Percentiles rank a stretch among this genome's conserved stretches.
Conservation (phyloP, 2,329 filamentous ascomycete species). For the Kalaharituber pfeilii region DNA sequence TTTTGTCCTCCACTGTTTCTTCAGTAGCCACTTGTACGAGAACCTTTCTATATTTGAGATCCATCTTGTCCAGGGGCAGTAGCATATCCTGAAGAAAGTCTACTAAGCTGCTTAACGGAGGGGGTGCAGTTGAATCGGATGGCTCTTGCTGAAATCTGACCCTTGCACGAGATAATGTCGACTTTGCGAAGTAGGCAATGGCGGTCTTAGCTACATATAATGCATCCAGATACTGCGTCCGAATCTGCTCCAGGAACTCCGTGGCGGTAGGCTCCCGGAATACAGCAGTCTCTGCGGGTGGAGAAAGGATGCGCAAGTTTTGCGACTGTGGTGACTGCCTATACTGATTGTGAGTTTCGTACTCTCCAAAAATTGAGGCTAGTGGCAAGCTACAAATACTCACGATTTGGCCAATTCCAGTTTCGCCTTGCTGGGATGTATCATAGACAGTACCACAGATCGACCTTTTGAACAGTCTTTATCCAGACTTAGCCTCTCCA, state of each 20-base stretch:
- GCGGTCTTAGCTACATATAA: slow-evolving; percentile 54
- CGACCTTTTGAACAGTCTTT: background rate
- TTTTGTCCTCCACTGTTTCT: slow-evolving; percentile 34
- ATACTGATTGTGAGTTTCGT: background rate
- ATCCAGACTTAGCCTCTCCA: background rate
- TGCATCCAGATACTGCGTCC: slow-evolving; percentile 41
- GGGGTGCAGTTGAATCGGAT: slow-evolving; percentile 37
- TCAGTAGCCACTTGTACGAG: slow-evolving; percentile 48
- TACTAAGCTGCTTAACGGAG: slow-evolving; percentile 41
- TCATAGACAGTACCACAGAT: background rate
- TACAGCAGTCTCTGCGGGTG: background rate
- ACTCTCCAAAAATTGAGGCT: background rate
- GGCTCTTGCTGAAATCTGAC: slow-evolving; percentile 47
- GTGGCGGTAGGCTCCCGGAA: slow-evolving; percentile 31
- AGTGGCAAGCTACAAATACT: background rate
- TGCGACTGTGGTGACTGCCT: background rate
- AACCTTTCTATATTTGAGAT: slow-evolving; percentile 64
- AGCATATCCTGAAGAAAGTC: slow-evolving; percentile 51
- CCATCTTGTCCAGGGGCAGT: slow-evolving; percentile 48
- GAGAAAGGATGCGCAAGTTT: background rate
- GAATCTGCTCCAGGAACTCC: slow-evolving; percentile 41
- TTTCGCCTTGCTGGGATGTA: background rate
- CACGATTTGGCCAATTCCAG: background rate
- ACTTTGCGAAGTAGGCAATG: slow-evolving; percentile 69
- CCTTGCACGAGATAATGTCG: slow-evolving; percentile 56